A percentile compares a stretch with the other conserved stretches of the same genome.
phyloP scores from a whole-genome alignment of 2,329 filamentous ascomycete genomes.

The Xylaria sp. region DNA sequence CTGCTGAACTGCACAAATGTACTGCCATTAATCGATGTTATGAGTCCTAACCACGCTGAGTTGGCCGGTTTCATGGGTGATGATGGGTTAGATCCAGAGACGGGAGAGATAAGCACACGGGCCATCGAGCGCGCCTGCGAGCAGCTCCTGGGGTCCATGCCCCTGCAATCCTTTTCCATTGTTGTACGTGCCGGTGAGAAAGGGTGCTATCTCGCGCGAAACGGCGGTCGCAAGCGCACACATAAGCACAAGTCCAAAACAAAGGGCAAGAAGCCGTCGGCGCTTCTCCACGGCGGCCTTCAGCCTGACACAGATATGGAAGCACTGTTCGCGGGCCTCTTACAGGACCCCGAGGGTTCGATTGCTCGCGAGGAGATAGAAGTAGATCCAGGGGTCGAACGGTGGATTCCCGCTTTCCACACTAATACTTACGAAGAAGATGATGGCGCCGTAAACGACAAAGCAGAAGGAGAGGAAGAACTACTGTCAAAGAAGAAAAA shows the following conservation, averaged over 20 bases:
- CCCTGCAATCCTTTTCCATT: conserved; percentile 71
- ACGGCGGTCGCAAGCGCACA: conserved; percentile 64
- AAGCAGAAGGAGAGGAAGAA: neutral
- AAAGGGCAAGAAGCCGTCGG: conserved; percentile 56
- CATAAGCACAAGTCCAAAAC: conserved; percentile 37
- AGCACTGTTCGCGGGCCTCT: conserved; percentile 68
- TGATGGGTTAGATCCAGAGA: conserved; percentile 63
- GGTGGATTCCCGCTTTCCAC: conserved; percentile 85
- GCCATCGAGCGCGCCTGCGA: conserved; percentile 70
- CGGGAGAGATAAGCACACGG: conserved; percentile 63
- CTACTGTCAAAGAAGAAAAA: neutral
- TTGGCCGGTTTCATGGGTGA: conserved; percentile 86
- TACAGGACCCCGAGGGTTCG: conserved; percentile 64
- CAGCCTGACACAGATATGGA: conserved; percentile 72
- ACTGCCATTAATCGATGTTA: conserved; percentile 70
- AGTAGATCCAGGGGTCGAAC: conserved; percentile 72
- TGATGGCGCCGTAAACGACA: neutral
- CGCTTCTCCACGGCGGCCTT: conserved; percentile 61
- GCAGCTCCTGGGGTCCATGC: conserved; percentile 72
- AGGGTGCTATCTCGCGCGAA: conserved; percentile 74
- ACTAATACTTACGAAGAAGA: conserved; percentile 44
- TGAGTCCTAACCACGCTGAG: conserved; percentile 87
- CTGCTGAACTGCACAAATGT: conserved; percentile 73
- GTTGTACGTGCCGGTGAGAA: conserved; percentile 78
- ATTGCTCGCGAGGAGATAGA: conserved; percentile 69